phyloP scores from a whole-genome alignment of 169 alveolate species.

The Plasmodium relictum region DNA sequence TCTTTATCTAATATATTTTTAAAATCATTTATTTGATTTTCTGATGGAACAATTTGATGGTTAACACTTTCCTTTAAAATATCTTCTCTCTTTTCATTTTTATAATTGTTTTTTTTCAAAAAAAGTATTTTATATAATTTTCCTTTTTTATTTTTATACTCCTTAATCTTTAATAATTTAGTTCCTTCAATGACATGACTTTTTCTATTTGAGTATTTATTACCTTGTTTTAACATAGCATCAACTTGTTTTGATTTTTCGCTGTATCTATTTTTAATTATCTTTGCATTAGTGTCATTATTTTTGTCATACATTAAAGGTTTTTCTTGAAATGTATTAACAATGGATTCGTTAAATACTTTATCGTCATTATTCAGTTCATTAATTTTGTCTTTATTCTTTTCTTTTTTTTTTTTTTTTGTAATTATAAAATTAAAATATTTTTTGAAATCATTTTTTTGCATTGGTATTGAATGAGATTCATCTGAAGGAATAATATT shows the following conservation, averaged over 20 bases:
- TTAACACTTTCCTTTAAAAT: neutral
- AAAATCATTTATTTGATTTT: neutral
- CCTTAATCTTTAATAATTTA: slow-evolving; percentile 32
- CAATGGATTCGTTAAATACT: neutral
- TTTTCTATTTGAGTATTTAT: neutral
- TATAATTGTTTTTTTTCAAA: slow-evolving; percentile 40
- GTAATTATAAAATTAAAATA: slow-evolving; percentile 49
- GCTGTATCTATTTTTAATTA: neutral
- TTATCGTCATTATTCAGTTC: neutral
- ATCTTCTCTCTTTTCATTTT: neutral
- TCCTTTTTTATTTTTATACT: slow-evolving; percentile 30
- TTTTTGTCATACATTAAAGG: neutral
- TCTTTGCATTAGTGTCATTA: neutral
- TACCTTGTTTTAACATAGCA: neutral
- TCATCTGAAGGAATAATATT: slow-evolving; percentile 16
- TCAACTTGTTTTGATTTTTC: neutral
- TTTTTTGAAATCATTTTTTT: slow-evolving; percentile 33
- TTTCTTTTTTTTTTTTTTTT: slow-evolving; percentile 19
- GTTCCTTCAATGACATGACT: slow-evolving; percentile 29
- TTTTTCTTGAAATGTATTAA: neutral
- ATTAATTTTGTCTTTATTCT: slow-evolving; percentile 9
- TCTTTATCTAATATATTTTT: slow-evolving; percentile 2
- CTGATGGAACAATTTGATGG: too few relatives aligned
- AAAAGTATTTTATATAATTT: neutral
- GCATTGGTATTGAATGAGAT: slow-evolving; percentile 13